Conservation (phyloP, 164 flowering plant genomes). For the Buxus sempervirens region DNA sequence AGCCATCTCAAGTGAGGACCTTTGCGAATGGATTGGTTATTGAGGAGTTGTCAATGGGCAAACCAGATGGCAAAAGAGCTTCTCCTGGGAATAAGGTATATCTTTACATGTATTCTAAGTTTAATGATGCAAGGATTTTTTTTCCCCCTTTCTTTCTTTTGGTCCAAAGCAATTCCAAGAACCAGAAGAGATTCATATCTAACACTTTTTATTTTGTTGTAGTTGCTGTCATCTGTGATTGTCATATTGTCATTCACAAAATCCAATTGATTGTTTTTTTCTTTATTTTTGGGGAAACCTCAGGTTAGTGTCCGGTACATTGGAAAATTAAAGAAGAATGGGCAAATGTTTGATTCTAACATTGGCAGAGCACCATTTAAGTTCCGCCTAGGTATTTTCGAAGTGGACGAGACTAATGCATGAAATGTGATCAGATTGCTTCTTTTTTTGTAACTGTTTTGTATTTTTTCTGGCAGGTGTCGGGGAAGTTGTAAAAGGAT, state of each 20-base stretch:
- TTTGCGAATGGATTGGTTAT: conserved; percentile 78
- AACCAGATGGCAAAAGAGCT: conserved; percentile 87
- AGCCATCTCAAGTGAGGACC: conserved; percentile 53
- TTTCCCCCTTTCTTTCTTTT: too few species aligned
- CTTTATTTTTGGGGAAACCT: conserved; percentile 14
- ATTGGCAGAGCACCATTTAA: conserved; percentile 66
- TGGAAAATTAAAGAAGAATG: conserved; percentile 83
- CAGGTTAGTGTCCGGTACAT: conserved; percentile 81
- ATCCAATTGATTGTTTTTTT: background rate
- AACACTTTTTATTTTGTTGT: too few species aligned
- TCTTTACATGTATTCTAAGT: background rate
- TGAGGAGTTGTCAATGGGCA: conserved; percentile 83
- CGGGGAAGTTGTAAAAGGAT: conserved; percentile 78
- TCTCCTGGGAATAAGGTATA: conserved; percentile 68
- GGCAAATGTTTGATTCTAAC: conserved; percentile 75
- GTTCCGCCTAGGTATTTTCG: conserved; percentile 70
- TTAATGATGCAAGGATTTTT: background rate
- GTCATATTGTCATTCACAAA: background rate
- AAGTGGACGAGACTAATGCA: background rate
- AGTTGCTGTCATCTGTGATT: background rate
- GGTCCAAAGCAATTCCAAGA: background rate
- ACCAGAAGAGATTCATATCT: background rate
- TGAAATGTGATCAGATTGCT: background rate
- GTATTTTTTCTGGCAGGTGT: conserved; percentile 48
- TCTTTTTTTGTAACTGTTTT: background rate